These are phyloP conservation scores for Arthroderma sp. DNA, from an alignment of 2,329 filamentous ascomycete genomes.

Conservation along the genomic window DNA sequence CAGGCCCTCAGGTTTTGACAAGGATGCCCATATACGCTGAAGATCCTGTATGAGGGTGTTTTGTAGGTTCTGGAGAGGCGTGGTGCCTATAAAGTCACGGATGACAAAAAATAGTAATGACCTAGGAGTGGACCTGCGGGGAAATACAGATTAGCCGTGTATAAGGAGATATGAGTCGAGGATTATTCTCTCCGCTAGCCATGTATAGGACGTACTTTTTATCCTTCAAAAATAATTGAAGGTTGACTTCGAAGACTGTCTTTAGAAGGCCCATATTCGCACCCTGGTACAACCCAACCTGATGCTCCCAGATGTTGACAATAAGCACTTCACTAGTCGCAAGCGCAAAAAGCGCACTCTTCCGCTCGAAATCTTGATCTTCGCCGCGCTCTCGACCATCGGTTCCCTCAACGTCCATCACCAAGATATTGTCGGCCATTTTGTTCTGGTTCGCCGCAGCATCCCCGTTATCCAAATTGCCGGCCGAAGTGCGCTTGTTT, in stretches of 20 bases:
- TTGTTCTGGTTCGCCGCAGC: slow-evolving; percentile 29
- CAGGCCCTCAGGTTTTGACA: slow-evolving; percentile 80
- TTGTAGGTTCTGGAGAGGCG: slow-evolving; percentile 77
- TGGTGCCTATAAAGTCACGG: slow-evolving; percentile 86
- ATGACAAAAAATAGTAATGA: slow-evolving; percentile 98
- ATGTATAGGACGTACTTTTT: slow-evolving; percentile 52
- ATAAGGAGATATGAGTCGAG: not conserved
- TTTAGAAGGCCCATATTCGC: slow-evolving; percentile 98
- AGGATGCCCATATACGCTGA: slow-evolving; percentile 78
- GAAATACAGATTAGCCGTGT: not conserved
- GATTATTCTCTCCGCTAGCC: too few relatives aligned
- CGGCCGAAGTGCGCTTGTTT: slow-evolving; percentile 56
- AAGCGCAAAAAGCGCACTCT: slow-evolving; percentile 91
- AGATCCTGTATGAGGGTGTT: slow-evolving; percentile 84
- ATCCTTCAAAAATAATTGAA: slow-evolving; percentile 93
- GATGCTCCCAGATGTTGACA: slow-evolving; percentile 98
- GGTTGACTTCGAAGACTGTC: slow-evolving; percentile 96
- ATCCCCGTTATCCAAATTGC: slow-evolving; percentile 15
- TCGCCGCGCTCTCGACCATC: slow-evolving; percentile 92
- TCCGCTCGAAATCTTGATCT: slow-evolving; percentile 97
- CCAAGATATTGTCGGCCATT: slow-evolving; percentile 96
- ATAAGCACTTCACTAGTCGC: slow-evolving; percentile 96
- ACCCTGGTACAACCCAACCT: slow-evolving; percentile 93
- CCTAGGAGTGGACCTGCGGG: slow-evolving; percentile 60
- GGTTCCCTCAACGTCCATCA: slow-evolving; percentile 98